These are phyloP conservation scores for Forsythia viridissima DNA, from an alignment of 257 asterid species.

Conservation along the genomic window DNA sequence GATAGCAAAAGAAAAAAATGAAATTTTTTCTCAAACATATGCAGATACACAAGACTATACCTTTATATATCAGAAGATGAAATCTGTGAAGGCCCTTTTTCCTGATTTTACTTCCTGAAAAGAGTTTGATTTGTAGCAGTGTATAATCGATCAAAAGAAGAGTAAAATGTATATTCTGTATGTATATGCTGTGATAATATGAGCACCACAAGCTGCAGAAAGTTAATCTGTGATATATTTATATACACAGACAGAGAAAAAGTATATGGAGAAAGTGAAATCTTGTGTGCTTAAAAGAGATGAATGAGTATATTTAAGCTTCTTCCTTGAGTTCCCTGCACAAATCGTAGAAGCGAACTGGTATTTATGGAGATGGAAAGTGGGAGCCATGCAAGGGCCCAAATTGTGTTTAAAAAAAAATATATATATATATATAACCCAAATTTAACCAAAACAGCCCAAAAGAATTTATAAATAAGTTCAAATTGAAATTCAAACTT, in stretches of 20 bases:
- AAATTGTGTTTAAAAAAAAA: no score
- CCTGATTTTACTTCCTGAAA: background rate
- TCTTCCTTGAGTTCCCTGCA: background rate
- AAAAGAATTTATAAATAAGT: no score
- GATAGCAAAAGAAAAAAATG: background rate
- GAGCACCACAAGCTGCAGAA: background rate
- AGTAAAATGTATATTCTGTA: background rate
- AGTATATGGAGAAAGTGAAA: background rate
- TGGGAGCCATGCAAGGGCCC: background rate
- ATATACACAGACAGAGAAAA: background rate
- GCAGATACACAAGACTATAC: background rate
- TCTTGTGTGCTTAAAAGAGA: background rate
- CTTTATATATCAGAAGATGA: background rate
- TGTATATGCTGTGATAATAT: no score
- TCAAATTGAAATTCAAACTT: no score
- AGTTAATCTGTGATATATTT: no score
- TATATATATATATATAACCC: no score
- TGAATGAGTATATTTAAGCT: background rate
- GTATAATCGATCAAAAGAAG: background rate
- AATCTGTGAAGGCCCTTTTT: background rate
- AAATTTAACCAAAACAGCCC: no score
- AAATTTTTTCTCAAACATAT: background rate
- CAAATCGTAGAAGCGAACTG: background rate
- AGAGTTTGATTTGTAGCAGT: background rate
- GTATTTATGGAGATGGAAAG: background rate